These are phyloP conservation scores for Pseudoscleropodium purum DNA, from an alignment of 225 moss, liverwort and hornwort species.

Conservation along the genomic window DNA sequence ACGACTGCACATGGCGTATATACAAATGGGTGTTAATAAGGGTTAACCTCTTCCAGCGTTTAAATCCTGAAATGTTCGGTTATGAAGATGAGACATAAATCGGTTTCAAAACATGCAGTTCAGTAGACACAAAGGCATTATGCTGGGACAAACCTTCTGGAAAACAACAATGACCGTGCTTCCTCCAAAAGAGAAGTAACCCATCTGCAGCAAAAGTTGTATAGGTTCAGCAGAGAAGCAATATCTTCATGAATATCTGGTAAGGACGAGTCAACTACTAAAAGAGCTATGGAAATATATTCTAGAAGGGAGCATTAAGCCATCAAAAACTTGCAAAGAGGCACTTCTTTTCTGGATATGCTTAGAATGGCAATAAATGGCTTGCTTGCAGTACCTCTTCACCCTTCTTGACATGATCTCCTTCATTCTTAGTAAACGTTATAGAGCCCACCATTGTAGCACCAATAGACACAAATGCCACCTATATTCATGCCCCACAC, in stretches of 20 bases:
- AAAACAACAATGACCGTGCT: conserved; percentile 83
- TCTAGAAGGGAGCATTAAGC: background rate
- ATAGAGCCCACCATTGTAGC: conserved; percentile 97
- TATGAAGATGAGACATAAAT: background rate
- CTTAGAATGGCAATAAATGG: background rate
- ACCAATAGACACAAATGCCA: conserved; percentile 90
- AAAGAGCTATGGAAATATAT: background rate
- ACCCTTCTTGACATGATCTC: conserved; percentile 75
- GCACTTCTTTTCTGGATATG: background rate
- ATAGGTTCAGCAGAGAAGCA: background rate
- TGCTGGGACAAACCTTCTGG: conserved; percentile 51
- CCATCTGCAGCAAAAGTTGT: conserved; percentile 49
- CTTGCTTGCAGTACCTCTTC: conserved; percentile 55
- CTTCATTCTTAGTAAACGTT: conserved; percentile 58
- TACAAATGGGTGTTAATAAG: background rate
- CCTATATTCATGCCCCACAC: conserved; percentile 23
- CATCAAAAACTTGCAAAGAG: background rate
- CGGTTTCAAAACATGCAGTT: background rate
- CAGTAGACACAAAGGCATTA: background rate
- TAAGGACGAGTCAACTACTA: background rate
- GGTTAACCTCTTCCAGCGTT: background rate
- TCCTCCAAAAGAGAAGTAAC: conserved; percentile 95
- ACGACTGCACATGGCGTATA: background rate
- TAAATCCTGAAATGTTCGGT: background rate
- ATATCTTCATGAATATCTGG: background rate